Percentiles rank a stretch among this genome's conserved stretches.
phyloP scores from a whole-genome alignment of 2,329 filamentous ascomycete species.

The Penicillium fuscoglaucum region DNA sequence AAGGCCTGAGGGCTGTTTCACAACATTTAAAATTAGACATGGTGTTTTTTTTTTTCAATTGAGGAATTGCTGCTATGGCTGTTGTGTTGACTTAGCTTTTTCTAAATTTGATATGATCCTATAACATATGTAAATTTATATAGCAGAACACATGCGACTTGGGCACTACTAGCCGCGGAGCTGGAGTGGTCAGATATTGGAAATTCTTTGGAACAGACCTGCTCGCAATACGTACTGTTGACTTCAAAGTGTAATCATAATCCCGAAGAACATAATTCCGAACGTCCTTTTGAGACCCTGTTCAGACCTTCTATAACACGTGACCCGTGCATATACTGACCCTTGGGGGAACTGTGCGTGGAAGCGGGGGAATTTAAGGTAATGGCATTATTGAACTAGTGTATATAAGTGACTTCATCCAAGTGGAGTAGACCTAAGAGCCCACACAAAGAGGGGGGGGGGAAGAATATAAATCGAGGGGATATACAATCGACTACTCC shows the following conservation, averaged over 20 bases:
- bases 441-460: background rate
- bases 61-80: background rate
- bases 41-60: background rate
- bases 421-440: background rate
- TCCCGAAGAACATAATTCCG: background rate
- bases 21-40: background rate
- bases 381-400: background rate
- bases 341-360: background rate
- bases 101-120: background rate
- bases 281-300: background rate
- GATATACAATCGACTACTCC: background rate
- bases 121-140: background rate
- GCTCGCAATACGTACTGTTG: background rate
- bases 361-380: slow-evolving; percentile 3
- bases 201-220: background rate
- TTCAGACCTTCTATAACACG: background rate
- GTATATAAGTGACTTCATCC: background rate
- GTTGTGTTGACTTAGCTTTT: background rate
- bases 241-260: background rate
- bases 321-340: background rate
- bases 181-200: background rate
- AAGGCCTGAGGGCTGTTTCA: background rate
- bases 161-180: background rate
- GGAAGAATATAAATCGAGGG: background rate
- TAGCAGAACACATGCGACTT: too few relatives aligned